Evolutionary conservation across 1,284 basidiomycete genomes (phyloP).

Genomic region (Ceratobasidium sp.): DNA sequence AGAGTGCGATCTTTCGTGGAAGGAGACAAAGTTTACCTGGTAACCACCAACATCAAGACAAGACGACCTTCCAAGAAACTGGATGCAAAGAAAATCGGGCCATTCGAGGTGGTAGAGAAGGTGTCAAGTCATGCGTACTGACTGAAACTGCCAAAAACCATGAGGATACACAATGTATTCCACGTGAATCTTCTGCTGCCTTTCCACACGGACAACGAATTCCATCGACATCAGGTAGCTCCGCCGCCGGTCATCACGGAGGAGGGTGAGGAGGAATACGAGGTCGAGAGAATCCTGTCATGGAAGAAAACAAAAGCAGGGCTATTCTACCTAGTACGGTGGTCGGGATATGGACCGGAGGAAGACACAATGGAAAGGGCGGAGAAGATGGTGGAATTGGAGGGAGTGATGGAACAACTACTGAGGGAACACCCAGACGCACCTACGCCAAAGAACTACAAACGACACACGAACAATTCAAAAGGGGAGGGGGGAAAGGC

Average conservation of each 20-base stretch:
- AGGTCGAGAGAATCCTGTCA: background rate
- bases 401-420: too few relatives aligned
- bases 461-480: too few relatives aligned
- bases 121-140: conserved; percentile 34
- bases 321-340: conserved; percentile 15
- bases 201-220: conserved; percentile 12
- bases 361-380: background rate
- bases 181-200: conserved; percentile 1
- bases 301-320: background rate
- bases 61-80: conserved; percentile 52
- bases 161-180: conserved; percentile 47
- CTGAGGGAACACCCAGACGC: too few relatives aligned
- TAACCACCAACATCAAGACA: conserved; percentile 48
- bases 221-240: background rate
- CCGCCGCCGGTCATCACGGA: conserved; percentile 10
- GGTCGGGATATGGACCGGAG: background rate
- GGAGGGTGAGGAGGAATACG: conserved; percentile 7
- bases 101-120: conserved; percentile 47
- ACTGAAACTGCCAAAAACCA: conserved; percentile 20
- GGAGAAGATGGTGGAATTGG: background rate
- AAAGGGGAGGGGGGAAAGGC: too few relatives aligned
- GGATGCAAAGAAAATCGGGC: conserved; percentile 49
- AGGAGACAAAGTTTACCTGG: conserved; percentile 51
- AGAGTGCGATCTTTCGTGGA: conserved; percentile 24
- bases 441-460: too few relatives aligned